Conservation (phyloP, 495 filamentous ascomycete species). For the Neurospora tetraspora region DNA sequence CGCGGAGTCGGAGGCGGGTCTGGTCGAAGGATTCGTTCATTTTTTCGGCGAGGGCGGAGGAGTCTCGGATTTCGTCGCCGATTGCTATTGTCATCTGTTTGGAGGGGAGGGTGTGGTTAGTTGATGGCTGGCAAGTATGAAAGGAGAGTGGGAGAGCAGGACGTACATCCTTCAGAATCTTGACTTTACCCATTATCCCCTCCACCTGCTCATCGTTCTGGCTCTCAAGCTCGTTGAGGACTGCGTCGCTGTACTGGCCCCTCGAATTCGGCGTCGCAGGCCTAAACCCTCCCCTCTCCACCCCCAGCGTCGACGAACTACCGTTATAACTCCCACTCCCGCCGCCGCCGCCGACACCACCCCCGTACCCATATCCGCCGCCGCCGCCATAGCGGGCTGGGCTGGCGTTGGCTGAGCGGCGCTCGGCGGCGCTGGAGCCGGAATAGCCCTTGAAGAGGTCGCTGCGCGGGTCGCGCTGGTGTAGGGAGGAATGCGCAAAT, state of each 20-base stretch:
- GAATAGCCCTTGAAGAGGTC: constrained; percentile 83
- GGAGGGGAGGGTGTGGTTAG: background rate
- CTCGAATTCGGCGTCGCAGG: constrained; percentile 77
- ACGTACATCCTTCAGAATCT: constrained; percentile 82
- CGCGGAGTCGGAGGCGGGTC: constrained; percentile 65
- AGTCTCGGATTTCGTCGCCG: constrained; percentile 86
- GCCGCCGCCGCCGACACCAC: constrained; percentile 12
- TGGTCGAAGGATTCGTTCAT: constrained; percentile 89
- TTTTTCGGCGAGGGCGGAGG: constrained; percentile 69
- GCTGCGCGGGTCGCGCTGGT: constrained; percentile 78
- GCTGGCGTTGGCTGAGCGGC: constrained; percentile 39
- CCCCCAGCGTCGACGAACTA: constrained; percentile 18
- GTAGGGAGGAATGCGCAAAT: constrained; percentile 52
- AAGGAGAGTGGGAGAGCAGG: background rate
- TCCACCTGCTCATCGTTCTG: constrained; percentile 91
- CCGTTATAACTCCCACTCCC: constrained; percentile 6
- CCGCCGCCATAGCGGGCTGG: constrained; percentile 43
- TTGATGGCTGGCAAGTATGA: background rate
- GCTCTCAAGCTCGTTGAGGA: constrained; percentile 85
- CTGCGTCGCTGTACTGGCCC: constrained; percentile 89
- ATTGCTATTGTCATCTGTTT: constrained; percentile 79
- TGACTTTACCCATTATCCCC: constrained; percentile 83
- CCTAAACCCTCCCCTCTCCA: constrained; percentile 27
- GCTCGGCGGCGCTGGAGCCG: constrained; percentile 45
- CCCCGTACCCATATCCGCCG: constrained; percentile 55